phyloP scores from a whole-genome alignment of 768 basidiomycete genomes.

The Chalciporus sphaerocephalus region DNA sequence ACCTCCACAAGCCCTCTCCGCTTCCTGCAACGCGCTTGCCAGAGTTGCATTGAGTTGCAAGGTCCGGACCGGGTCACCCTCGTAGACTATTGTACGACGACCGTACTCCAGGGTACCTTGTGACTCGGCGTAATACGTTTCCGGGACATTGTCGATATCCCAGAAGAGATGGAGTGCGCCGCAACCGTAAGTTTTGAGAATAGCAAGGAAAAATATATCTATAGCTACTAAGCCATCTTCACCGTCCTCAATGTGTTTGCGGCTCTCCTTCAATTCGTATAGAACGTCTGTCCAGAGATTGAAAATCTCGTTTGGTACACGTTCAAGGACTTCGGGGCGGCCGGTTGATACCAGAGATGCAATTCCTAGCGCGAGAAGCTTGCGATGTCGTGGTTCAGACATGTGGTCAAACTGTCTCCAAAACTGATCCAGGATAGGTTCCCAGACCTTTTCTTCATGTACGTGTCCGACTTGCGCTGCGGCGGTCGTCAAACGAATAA shows the following conservation, averaged over 20 bases:
- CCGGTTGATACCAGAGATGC: constrained; percentile 74
- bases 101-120: constrained; percentile 71
- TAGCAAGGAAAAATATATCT: background rate
- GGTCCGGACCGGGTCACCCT: constrained; percentile 69
- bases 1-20: constrained; percentile 58
- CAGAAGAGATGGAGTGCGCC: constrained; percentile 57
- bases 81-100: constrained; percentile 69
- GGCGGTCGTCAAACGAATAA: constrained; percentile 65
- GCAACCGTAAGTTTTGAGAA: background rate
- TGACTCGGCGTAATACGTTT: constrained; percentile 55
- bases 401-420: constrained; percentile 90
- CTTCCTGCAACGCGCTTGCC: constrained; percentile 54
- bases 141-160: constrained; percentile 61
- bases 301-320: constrained; percentile 72
- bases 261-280: constrained; percentile 76
- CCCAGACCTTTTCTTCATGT: constrained; percentile 55
- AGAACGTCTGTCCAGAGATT: constrained; percentile 89
- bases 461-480: constrained; percentile 46
- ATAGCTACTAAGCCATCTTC: constrained; percentile 31
- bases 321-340: constrained; percentile 63
- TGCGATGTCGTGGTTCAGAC: constrained; percentile 80
- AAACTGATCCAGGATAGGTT: constrained; percentile 72
- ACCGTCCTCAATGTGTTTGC: constrained; percentile 34
- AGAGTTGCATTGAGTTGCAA: constrained; percentile 60
- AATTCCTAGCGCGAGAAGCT: constrained; percentile 79